A percentile compares a stretch with the other conserved stretches of the same genome.
These are phyloP conservation scores for Phaeotremella fagi DNA, from an alignment of 768 basidiomycete species.

Conservation along the genomic window DNA sequence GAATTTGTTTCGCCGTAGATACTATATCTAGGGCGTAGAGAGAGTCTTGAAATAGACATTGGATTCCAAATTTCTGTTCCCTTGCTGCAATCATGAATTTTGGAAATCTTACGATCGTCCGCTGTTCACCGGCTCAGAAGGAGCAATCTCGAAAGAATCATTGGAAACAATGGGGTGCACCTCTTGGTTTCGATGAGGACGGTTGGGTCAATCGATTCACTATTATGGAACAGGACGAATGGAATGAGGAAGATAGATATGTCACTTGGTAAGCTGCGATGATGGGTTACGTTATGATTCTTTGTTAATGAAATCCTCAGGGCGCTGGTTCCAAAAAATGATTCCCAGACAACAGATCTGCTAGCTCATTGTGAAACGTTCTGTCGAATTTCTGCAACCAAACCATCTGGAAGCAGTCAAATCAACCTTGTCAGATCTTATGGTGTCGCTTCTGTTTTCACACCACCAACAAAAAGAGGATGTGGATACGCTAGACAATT, in stretches of 20 bases:
- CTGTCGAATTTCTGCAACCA: not conserved
- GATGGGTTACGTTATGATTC: not conserved
- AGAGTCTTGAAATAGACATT: too few relatives aligned
- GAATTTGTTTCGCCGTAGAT: too few relatives aligned
- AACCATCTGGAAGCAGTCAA: not conserved
- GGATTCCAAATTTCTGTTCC: too few relatives aligned
- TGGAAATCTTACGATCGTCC: not conserved
- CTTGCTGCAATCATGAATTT: too few relatives aligned
- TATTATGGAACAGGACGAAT: not conserved
- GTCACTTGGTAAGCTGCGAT: not conserved
- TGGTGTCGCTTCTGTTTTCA: not conserved
- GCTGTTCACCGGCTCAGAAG: not conserved
- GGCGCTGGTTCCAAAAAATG: conserved; percentile 1
- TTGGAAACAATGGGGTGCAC: not conserved
- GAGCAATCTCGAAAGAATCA: not conserved
- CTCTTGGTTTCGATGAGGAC: not conserved
- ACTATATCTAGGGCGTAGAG: too few relatives aligned
- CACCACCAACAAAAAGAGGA: not conserved
- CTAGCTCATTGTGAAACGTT: conserved; percentile 4
- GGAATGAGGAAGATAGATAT: not conserved
- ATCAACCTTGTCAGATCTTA: not conserved
- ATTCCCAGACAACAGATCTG: not conserved
- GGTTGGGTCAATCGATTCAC: not conserved
- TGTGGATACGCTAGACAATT: conserved; percentile 3
- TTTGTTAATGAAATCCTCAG: not conserved